Conservation (phyloP, 1,284 basidiomycete genomes). For the Sanghuangporus baumii region DNA sequence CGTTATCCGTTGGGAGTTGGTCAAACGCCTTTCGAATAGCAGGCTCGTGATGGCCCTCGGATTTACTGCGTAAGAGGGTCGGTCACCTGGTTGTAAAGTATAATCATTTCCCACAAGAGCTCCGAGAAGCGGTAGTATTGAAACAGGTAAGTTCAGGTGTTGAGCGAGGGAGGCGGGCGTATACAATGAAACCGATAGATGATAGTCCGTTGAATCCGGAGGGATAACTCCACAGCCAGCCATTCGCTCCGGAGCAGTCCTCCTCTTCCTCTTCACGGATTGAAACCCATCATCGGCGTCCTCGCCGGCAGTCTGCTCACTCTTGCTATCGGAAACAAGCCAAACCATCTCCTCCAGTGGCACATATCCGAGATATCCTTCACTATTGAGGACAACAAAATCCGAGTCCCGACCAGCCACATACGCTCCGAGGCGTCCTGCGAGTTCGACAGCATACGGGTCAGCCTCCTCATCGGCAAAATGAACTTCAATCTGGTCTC, state of each 20-base stretch:
- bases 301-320: slow-evolving; percentile 25
- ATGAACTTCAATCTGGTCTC: slow-evolving; percentile 42
- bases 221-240: slow-evolving; percentile 48
- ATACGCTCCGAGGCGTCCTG: slow-evolving; percentile 67
- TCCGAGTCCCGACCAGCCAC: slow-evolving; percentile 81
- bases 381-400: slow-evolving; percentile 71
- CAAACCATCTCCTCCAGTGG: slow-evolving; percentile 79
- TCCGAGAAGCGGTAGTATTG: slow-evolving; percentile 78
- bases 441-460: slow-evolving; percentile 79
- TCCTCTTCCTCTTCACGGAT: slow-evolving; percentile 38
- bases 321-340: slow-evolving; percentile 35
- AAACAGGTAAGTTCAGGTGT: slow-evolving; percentile 62
- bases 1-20: slow-evolving; percentile 51
- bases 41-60: slow-evolving; percentile 43
- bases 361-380: slow-evolving; percentile 72
- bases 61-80: slow-evolving; percentile 22
- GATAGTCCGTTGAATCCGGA: slow-evolving; percentile 38
- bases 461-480: slow-evolving; percentile 87
- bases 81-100: slow-evolving; percentile 41
- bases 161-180: slow-evolving; percentile 59
- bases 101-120: slow-evolving; percentile 87
- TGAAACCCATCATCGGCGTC: slow-evolving; percentile 48
- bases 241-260: slow-evolving; percentile 29
- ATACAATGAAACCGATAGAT: slow-evolving; percentile 55
- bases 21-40: slow-evolving; percentile 62